Conservation (phyloP, 495 filamentous ascomycete species). For the Sphaerosporella brunnea region DNA sequence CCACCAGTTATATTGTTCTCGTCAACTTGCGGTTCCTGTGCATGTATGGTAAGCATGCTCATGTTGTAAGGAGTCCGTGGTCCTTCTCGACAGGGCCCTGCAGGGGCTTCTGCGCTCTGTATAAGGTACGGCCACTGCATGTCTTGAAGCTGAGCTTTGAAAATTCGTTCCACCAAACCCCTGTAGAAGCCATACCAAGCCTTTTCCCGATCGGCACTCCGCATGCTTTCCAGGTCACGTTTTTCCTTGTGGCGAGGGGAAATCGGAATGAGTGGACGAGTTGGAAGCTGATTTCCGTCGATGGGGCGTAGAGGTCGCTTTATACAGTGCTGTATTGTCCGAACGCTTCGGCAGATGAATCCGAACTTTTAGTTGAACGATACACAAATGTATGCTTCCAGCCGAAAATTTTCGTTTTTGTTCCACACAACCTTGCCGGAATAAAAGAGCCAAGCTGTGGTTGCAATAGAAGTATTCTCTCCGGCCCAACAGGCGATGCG, state of each 20-base stretch:
- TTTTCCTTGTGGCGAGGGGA: constrained; percentile 4
- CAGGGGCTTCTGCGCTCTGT: not conserved
- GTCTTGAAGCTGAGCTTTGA: not conserved
- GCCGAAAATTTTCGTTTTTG: constrained; percentile 4
- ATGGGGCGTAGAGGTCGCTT: not conserved
- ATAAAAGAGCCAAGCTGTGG: not conserved
- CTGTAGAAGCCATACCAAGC: constrained; percentile 1
- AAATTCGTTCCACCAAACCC: constrained; percentile 2
- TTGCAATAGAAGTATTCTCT: not conserved
- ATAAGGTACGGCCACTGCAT: not conserved
- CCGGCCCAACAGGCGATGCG: not conserved
- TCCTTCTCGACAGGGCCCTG: not conserved
- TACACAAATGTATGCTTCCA: not conserved
- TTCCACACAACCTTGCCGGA: not conserved
- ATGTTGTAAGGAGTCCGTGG: not conserved
- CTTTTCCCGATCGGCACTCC: constrained; percentile 4
- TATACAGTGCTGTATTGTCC: not conserved
- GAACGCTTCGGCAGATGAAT: constrained; percentile 2
- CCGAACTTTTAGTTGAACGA: not conserved
- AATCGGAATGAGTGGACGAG: not conserved
- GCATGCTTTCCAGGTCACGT: constrained; percentile 4
- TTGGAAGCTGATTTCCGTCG: not conserved
- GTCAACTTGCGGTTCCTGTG: not conserved
- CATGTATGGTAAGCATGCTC: not conserved
- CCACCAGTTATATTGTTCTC: not conserved